Conservation (phyloP, 352 stramenopile genomes). For the Phytophthora rubi region DNA sequence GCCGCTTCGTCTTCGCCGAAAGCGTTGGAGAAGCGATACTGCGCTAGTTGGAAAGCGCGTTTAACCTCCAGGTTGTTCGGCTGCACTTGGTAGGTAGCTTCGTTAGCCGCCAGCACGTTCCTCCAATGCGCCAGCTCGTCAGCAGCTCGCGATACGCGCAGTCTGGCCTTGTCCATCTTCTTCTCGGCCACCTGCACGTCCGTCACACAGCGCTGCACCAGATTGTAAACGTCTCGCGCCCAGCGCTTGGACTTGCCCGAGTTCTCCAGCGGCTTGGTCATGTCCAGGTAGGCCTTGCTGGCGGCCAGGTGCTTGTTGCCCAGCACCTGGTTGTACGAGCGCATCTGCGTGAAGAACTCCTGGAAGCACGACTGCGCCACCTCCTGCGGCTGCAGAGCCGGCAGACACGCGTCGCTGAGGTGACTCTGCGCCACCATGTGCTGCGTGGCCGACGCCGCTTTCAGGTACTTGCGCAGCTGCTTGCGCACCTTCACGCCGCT, state of each 20-base stretch:
- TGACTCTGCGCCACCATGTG: slow-evolving; percentile 83
- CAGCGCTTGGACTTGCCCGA: slow-evolving; percentile 77
- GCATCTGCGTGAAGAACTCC: slow-evolving; percentile 79
- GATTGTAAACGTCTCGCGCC: slow-evolving; percentile 80
- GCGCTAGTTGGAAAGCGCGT: slow-evolving; percentile 64
- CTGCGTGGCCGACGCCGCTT: slow-evolving; percentile 76
- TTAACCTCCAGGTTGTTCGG: slow-evolving; percentile 81
- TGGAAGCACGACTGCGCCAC: slow-evolving; percentile 83
- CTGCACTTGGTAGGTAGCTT: slow-evolving; percentile 82
- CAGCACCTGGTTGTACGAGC: slow-evolving; percentile 80
- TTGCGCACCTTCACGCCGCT: slow-evolving; percentile 84
- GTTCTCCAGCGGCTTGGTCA: slow-evolving; percentile 81
- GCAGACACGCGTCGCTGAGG: slow-evolving; percentile 77
- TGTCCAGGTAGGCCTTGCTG: slow-evolving; percentile 78
- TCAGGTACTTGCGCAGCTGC: slow-evolving; percentile 86
- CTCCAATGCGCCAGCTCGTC: slow-evolving; percentile 83
- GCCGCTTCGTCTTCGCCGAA: slow-evolving; percentile 71
- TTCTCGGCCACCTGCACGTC: slow-evolving; percentile 73
- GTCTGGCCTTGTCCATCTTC: slow-evolving; percentile 79
- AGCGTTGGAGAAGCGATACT: slow-evolving; percentile 68
- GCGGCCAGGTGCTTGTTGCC: slow-evolving; percentile 80
- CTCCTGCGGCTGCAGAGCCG: slow-evolving; percentile 80
- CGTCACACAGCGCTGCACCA: slow-evolving; percentile 78
- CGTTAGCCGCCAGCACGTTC: slow-evolving; percentile 76
- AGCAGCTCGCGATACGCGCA: slow-evolving; percentile 64